Conservation (phyloP, 139 green algal genomes). For the Yamagishiella unicocca region DNA sequence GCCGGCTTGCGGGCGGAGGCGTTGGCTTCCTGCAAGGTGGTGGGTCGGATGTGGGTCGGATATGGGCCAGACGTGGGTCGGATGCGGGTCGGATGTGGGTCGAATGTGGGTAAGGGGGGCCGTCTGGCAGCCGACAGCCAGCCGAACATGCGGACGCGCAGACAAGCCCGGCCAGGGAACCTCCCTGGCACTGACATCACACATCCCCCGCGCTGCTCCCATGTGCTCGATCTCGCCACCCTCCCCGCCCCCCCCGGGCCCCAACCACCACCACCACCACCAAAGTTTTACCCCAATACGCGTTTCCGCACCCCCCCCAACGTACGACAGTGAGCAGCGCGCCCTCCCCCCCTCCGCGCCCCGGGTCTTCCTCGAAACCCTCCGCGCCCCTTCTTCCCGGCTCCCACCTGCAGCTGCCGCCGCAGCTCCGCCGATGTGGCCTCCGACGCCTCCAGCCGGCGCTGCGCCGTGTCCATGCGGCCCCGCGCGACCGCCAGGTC, state of each 20-base stretch:
- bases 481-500: conserved; percentile 4
- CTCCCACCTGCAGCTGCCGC: neutral
- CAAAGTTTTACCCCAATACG: neutral
- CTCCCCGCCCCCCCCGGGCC: neutral
- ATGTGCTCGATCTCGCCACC: neutral
- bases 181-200: too few relatives aligned
- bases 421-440: conserved; percentile 1
- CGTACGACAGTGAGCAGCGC: too few relatives aligned
- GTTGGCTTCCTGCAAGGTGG: neutral
- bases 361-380: neutral
- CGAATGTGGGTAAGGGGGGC: too few relatives aligned
- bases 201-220: too few relatives aligned
- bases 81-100: too few relatives aligned
- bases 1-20: neutral
- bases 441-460: neutral
- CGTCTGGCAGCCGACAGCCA: too few relatives aligned
- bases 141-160: too few relatives aligned
- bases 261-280: neutral
- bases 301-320: neutral
- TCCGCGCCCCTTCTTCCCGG: neutral
- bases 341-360: too few relatives aligned
- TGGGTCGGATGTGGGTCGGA: neutral
- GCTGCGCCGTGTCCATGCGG: neutral
- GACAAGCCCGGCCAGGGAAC: too few relatives aligned
- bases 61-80: too few relatives aligned